Evolutionary conservation across 202 grass and related monocot genomes (phyloP), one percentile per base, ranked within the genome.

Genomic region (Zizania palustris): DNA sequence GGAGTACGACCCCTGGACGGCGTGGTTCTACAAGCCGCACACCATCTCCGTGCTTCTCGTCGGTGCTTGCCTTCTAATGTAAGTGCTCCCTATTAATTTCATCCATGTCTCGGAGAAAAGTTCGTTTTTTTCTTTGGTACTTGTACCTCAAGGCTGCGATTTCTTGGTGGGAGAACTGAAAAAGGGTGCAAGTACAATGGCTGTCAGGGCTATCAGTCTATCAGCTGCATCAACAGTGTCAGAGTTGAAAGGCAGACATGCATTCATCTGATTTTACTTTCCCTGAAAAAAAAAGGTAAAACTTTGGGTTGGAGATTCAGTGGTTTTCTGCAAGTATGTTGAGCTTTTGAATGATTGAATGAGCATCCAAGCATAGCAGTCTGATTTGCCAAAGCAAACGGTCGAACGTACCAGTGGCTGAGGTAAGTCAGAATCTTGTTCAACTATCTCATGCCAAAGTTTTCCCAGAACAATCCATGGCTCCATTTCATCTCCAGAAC

Each of bases 1-100:
- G 73, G 89, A 90, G 72, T 88, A 93, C 72, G 96, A 99, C 76
- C 96, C 96, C 20, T 99, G 96, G 96, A 99, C 96, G 75, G 96
- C 96, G 43, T 99, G 96, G 96, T 86, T 93, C 2, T 99, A 99
- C 84, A 96, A 84, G 75, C 96, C 96, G 65, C 96, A 75, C 74
- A 99, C 96, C 69, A 91, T 99, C 79, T 92, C 96, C 12, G 86
- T 99, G 71, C 85, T 99, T 28, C 84, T 99, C 64, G 77, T 92
- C 34, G 96, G 96, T 53, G 89, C 96, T 49, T 95, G 92, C 73
- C 87, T 99, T 44, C 89, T 99, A 84, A 95, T 99, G 96, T 99
- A 74, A 90, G 71, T 78, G 11, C 34, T 65, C 40, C 54, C 62
- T 7, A 56, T 67, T 22, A 14, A 69, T 65, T 83, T 69, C 49